Base-by-base conservation (phyloP, 345 rosid species). In the Triadica sebifera region DNA sequence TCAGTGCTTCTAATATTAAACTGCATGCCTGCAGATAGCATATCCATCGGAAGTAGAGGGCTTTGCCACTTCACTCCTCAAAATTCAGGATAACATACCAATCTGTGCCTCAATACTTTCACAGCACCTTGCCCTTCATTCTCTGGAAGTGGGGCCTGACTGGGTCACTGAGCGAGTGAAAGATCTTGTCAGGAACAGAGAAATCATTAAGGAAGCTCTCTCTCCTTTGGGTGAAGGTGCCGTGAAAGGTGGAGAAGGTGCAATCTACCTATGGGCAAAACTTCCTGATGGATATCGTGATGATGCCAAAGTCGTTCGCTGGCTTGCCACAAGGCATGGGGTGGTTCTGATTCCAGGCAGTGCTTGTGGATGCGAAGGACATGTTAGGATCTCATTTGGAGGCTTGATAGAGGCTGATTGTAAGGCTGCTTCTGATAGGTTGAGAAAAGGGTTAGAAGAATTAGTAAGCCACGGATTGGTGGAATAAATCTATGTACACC, bases 71-170 rank as follows among this genome's bases (percentile, higher is more conserved):
- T 93, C 87, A 77, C 97, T 93, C 25, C 81, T 90, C 63, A 95
- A 95, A 78, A 89, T 95, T 73, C 98, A 95, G 80, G 98, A 95
- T 85, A 91, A 90, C 80, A 93, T 95, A 71, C 99, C 99, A 25
- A 93, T 93, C 45, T 95, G 99, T 61, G 94, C 99, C 1, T 70
- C 99, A 7, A 76, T 91, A 77, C 81, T 95, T 45, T 95, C 96
- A 10, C 99, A 93, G 81, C 71, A 82, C 53, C 97, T 95, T 46
- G 99, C 93, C 29, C 83, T 95, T 38, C 82, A 87, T 79, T 91
- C 98, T 24, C 72, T 95, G 46, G 89, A 95, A 80, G 81, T 62
- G 69, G 99, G 98, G n/a, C 80, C 90, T 1, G 91, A 86, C 79
- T 93, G 99, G 99, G 89, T 95, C 17, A 71, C 52, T 0, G 91